phyloP scores from a whole-genome alignment of 2,329 filamentous ascomycete species.

The Alternaria solani region DNA sequence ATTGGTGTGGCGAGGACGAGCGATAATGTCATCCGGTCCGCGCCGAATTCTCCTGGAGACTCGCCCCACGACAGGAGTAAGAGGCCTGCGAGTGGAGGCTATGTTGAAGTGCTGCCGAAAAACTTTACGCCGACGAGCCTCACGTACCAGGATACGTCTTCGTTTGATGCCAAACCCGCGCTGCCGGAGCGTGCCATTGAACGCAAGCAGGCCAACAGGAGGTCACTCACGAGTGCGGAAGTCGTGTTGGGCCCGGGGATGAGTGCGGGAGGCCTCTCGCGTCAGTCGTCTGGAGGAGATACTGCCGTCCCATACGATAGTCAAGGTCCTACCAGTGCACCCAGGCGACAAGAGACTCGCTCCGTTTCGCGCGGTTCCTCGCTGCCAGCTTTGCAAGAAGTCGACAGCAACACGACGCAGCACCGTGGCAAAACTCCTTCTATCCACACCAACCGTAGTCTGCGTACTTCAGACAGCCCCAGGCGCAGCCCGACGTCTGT shows the following conservation, averaged over 20 bases:
- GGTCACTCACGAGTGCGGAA: constrained; percentile 14
- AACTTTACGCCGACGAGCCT: constrained; percentile 32
- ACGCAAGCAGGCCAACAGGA: constrained; percentile 31
- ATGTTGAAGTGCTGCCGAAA: constrained; percentile 40
- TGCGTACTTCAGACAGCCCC: constrained; percentile 20
- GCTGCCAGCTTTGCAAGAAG: constrained; percentile 42
- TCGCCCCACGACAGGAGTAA: constrained; percentile 23
- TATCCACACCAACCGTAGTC: constrained; percentile 16
- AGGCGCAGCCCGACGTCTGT: constrained; percentile 28
- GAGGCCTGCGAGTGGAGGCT: constrained; percentile 32
- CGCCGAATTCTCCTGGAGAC: constrained; percentile 38
- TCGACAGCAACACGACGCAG: constrained; percentile 23
- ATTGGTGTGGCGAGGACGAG: constrained; percentile 57
- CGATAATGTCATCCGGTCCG: constrained; percentile 46
- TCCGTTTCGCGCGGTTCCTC: constrained; percentile 34
- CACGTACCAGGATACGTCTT: constrained; percentile 36
- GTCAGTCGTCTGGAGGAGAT: background rate
- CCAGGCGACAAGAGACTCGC: constrained; percentile 32
- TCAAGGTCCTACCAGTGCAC: constrained; percentile 18
- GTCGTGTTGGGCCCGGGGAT: background rate
- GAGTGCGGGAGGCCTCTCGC: too few relatives aligned
- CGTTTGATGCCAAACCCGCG: constrained; percentile 32
- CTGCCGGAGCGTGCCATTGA: constrained; percentile 30
- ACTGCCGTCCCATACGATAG: constrained; percentile 9
- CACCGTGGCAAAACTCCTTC: constrained; percentile 17